These are phyloP conservation scores for Phytophthora sojae DNA, from an alignment of 352 stramenopile genomes.

Conservation along the genomic window DNA sequence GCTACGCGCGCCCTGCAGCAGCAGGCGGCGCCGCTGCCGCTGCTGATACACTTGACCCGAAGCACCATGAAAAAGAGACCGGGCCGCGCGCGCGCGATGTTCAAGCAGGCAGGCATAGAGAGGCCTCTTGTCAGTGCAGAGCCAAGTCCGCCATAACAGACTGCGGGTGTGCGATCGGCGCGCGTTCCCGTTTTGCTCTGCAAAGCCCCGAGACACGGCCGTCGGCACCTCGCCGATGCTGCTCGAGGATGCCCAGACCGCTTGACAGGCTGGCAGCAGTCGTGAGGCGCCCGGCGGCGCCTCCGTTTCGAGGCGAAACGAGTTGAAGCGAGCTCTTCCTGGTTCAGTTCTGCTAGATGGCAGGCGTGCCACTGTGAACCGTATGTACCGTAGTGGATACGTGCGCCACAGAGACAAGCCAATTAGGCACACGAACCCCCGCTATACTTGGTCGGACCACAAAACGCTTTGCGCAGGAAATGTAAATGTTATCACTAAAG, in stretches of 20 bases:
- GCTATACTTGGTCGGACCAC: slow-evolving; percentile 14
- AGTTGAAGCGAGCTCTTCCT: neutral
- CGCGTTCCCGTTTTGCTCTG: neutral
- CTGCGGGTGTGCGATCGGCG: neutral
- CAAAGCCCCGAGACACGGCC: neutral
- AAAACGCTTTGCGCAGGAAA: slow-evolving; percentile 18
- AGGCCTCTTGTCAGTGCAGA: slow-evolving; percentile 27
- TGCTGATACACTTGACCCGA: neutral
- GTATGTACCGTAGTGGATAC: slow-evolving; percentile 33
- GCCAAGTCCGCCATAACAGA: slow-evolving; percentile 11
- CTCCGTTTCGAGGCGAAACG: neutral
- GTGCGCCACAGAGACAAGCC: slow-evolving; percentile 20
- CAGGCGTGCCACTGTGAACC: slow-evolving; percentile 24
- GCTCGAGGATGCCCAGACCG: neutral
- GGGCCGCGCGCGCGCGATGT: slow-evolving; percentile 20
- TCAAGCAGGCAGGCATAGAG: slow-evolving; percentile 28
- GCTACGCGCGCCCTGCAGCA: neutral
- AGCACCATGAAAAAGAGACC: slow-evolving; percentile 33
- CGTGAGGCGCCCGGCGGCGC: neutral
- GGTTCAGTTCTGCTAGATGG: slow-evolving; percentile 32
- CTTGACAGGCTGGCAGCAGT: neutral
- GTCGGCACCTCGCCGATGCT: neutral
- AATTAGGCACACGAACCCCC: slow-evolving; percentile 18
- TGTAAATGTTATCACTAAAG: neutral
- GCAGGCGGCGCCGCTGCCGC: slow-evolving; percentile 13